phyloP scores from a whole-genome alignment of 2,329 filamentous ascomycete genomes.

The Sphaerulina populicola region DNA sequence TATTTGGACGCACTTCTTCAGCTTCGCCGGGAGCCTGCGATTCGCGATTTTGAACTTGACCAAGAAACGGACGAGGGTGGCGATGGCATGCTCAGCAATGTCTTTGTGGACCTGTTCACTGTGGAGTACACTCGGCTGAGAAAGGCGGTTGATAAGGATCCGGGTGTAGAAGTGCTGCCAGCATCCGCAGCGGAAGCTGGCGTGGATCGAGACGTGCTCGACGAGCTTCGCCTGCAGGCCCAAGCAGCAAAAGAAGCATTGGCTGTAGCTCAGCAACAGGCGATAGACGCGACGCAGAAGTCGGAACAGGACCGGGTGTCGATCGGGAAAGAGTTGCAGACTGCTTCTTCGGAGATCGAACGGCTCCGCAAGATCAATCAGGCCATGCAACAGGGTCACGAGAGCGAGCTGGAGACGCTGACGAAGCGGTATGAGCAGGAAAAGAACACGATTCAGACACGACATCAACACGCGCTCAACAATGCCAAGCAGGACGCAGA shows the following conservation, averaged over 20 bases:
- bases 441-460: constrained; percentile 22
- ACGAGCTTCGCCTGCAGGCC: constrained; percentile 69
- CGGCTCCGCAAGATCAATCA: constrained; percentile 61
- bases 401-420: constrained; percentile 43
- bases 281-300: constrained; percentile 48
- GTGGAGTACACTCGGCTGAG: constrained; percentile 85
- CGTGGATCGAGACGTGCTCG: constrained; percentile 86
- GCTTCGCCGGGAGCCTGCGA: constrained; percentile 65
- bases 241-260: constrained; percentile 60
- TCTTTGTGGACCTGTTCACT: constrained; percentile 89
- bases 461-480: constrained; percentile 32
- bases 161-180: constrained; percentile 75
- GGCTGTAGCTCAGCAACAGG: constrained; percentile 49
- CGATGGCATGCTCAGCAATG: constrained; percentile 52
- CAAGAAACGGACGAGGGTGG: constrained; percentile 21
- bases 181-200: constrained; percentile 77
- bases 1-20: constrained; percentile 76
- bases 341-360: constrained; percentile 38
- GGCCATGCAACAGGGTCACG: constrained; percentile 60
- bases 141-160: constrained; percentile 82
- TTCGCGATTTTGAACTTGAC: constrained; percentile 80
- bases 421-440: constrained; percentile 42
- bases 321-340: constrained; percentile 43
- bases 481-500: constrained; percentile 25
- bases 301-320: constrained; percentile 41